Percentiles rank a stretch among this genome's conserved stretches.
Evolutionary conservation across 164 flowering plant species (phyloP).

Genomic region (Annona cherimola): DNA sequence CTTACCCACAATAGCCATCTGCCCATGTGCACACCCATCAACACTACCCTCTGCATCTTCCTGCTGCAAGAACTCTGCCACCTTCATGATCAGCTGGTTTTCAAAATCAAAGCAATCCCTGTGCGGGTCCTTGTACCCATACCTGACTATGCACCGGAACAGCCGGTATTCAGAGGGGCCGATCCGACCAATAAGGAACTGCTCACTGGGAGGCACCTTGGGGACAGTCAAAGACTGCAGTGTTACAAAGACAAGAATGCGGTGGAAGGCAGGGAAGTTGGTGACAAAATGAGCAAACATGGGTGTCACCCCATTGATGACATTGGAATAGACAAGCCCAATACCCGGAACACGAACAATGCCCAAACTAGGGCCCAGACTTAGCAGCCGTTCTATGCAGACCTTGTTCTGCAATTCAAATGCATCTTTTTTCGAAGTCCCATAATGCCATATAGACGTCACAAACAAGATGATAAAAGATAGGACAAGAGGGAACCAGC

Average conservation of each 20-base stretch:
- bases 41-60: conserved; percentile 9
- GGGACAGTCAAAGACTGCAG: conserved; percentile 37
- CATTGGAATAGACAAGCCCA: conserved; percentile 37
- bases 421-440: conserved; percentile 32
- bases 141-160: conserved; percentile 34
- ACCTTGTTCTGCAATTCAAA: conserved; percentile 42
- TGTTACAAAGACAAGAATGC: conserved; percentile 35
- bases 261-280: conserved; percentile 56
- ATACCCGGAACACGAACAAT: conserved; percentile 41
- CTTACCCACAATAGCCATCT: conserved; percentile 5
- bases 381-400: conserved; percentile 30
- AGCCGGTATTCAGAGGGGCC: conserved; percentile 33
- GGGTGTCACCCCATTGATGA: conserved; percentile 43
- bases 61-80: conserved; percentile 32
- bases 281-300: conserved; percentile 50
- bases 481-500: conserved; percentile 49
- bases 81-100: conserved; percentile 27
- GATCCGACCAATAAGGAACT: conserved; percentile 32
- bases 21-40: conserved; percentile 3
- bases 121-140: conserved; percentile 38
- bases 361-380: conserved; percentile 34
- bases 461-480: conserved; percentile 29
- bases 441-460: conserved; percentile 64
- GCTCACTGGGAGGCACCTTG: conserved; percentile 27
- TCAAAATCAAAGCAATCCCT: conserved; percentile 33